Base-by-base conservation (phyloP, 495 filamentous ascomycete genomes). In the Pyrenula massariospora region DNA sequence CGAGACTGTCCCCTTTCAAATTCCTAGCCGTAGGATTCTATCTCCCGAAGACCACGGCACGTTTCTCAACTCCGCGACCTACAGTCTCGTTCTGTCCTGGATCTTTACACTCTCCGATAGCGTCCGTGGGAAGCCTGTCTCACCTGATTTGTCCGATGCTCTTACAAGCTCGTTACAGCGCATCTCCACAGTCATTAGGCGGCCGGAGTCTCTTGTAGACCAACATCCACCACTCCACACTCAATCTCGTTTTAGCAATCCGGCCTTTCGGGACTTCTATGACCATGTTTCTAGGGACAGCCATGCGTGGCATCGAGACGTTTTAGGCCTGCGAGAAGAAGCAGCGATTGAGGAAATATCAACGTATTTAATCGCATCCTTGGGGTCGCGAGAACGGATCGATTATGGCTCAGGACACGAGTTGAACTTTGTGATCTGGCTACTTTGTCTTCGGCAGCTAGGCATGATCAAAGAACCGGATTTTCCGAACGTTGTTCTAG, bases 351-450 rank as follows among this genome's bases (percentile, higher is more conserved):
- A 73, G 1, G 93, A 98, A 66, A 74, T 84, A 5, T 84, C 84
- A 8, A 79, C 84, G 48, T 99, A 99, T 65, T 76, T 99, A 52
- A 70, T 80, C 57, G 80, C 95, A 63, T 85, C 85, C 1, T 87
- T 96, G 52, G 93, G 93, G 51, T 95, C 93, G 65, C 77, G 84
- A 52, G 79, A 82, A 24, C 81, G 93, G n/a, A 88, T 98, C 59
- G 93, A 98, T 72, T 98, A 98, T 70, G 93, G 93, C 60, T 94
- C 89, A 0, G 93, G 93, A 8, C 93, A 98, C 67, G 93, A 98
- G 70, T 78, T 98, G 52, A 96, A 98, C 68, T 96, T 97, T 68
- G 77, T 92, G 66, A 84, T 95, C 68, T 97, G 90, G 89, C 76
- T 97, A 36, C 78, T 98, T 15, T 95, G 86, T 64, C 84, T 98